Evolutionary conservation across 129 eudicot species (phyloP).

Genomic region (Lactuca saligna): DNA sequence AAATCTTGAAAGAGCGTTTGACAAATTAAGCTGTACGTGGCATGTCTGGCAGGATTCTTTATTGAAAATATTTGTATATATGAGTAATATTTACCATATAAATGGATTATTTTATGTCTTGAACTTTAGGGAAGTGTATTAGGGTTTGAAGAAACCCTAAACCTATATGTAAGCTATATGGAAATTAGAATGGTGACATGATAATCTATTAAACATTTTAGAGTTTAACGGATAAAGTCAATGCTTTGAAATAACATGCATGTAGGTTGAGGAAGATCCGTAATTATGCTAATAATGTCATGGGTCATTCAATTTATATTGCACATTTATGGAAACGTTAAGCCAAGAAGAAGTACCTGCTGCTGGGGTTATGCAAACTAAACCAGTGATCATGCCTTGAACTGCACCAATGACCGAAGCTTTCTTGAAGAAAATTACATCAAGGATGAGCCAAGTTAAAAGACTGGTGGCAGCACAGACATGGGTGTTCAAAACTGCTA

Average conservation of each 20-base stretch:
- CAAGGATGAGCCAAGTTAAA: conserved; percentile 56
- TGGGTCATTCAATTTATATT: not conserved
- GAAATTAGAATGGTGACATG: no score
- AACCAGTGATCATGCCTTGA: conserved; percentile 71
- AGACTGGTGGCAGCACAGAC: conserved; percentile 61
- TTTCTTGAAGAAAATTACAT: conserved; percentile 43
- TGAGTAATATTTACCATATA: no score
- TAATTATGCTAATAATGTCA: not conserved
- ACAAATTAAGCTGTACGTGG: not conserved
- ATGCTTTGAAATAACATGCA: no score
- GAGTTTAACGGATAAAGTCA: no score
- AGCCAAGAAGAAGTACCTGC: conserved; percentile 35
- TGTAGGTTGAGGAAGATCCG: no score
- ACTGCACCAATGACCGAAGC: conserved; percentile 62
- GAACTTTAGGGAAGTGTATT: no score
- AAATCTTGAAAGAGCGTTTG: not conserved
- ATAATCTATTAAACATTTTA: no score
- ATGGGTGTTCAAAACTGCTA: conserved; percentile 61
- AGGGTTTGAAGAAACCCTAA: no score
- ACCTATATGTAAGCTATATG: no score
- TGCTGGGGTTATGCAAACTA: conserved; percentile 60
- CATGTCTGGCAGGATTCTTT: no score
- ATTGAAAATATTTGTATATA: no score
- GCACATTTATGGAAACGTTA: not conserved
- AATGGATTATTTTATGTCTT: no score